Evolutionary conservation across 1,284 basidiomycete species (phyloP).

Genomic region (Neonothopanus nambi): DNA sequence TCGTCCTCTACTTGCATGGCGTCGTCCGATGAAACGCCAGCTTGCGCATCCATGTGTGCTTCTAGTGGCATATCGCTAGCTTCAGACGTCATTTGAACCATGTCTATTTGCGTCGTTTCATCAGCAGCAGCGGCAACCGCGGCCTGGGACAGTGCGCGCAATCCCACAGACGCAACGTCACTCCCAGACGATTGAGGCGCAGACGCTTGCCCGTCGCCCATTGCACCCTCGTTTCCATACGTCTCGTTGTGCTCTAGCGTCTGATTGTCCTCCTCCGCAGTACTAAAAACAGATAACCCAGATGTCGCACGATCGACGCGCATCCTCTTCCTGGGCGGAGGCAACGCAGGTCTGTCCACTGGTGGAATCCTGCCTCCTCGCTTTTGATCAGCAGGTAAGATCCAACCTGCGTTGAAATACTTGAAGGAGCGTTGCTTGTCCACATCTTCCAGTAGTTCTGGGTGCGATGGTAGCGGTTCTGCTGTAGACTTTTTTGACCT

Average conservation of each 20-base stretch:
- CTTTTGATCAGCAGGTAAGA: slow-evolving; percentile 73
- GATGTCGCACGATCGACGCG: slow-evolving; percentile 38
- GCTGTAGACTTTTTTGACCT: slow-evolving; percentile 25
- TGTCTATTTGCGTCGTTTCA: neutral
- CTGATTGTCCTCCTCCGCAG: slow-evolving; percentile 50
- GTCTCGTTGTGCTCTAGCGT: slow-evolving; percentile 31
- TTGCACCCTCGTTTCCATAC: neutral
- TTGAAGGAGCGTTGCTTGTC: slow-evolving; percentile 76
- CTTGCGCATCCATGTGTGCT: neutral
- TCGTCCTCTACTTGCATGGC: neutral
- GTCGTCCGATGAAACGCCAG: neutral
- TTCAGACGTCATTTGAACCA: neutral
- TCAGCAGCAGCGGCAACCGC: neutral
- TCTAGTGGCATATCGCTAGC: neutral
- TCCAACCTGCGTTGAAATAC: slow-evolving; percentile 89
- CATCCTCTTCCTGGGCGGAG: slow-evolving; percentile 58
- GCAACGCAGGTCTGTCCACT: slow-evolving; percentile 37
- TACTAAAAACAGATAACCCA: slow-evolving; percentile 50
- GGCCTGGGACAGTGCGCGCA: slow-evolving; percentile 2
- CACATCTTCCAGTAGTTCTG: slow-evolving; percentile 63
- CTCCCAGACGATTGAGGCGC: slow-evolving; percentile 16
- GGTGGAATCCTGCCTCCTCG: slow-evolving; percentile 51
- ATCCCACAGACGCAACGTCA: slow-evolving; percentile 2
- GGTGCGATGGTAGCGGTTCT: slow-evolving; percentile 31
- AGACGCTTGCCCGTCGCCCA: neutral